Conservation (phyloP, 305 asterid genomes). For the Rubia peregrina region DNA sequence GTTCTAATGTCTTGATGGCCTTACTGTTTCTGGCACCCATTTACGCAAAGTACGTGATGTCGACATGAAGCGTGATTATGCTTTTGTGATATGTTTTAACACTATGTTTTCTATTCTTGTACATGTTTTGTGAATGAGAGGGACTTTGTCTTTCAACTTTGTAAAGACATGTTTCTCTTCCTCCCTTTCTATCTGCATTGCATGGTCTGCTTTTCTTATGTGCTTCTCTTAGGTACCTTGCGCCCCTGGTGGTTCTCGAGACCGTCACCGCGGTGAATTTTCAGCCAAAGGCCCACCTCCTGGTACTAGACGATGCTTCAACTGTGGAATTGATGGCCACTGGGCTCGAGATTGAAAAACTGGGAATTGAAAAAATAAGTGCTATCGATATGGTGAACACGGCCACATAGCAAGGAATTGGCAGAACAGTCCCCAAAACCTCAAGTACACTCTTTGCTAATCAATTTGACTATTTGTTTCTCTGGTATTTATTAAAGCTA, state of each 20-base stretch:
- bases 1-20: constrained; percentile 48
- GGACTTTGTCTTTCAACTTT: not conserved
- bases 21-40: constrained; percentile 60
- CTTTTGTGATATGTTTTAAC: constrained; percentile 39
- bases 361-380: constrained; percentile 76
- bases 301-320: constrained; percentile 72
- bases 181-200: not conserved
- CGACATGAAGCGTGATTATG: constrained; percentile 61
- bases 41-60: constrained; percentile 64
- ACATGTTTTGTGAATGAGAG: constrained; percentile 4
- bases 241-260: constrained; percentile 55
- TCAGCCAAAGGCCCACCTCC: constrained; percentile 61
- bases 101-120: constrained; percentile 1
- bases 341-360: constrained; percentile 83
- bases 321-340: constrained; percentile 72
- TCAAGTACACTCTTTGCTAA: constrained; percentile 25
- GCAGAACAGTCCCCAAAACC: constrained; percentile 53
- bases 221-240: constrained; percentile 43
- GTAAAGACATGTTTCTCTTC: constrained; percentile 8
- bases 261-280: constrained; percentile 33
- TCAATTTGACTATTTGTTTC: not conserved
- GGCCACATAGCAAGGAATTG: constrained; percentile 69
- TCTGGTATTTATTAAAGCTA: not conserved
- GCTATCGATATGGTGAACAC: constrained; percentile 73
- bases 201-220: not conserved